Percentiles rank a stretch among this genome's conserved stretches.
Evolutionary conservation across 768 basidiomycete genomes (phyloP).

Genomic region (Mycena pura): DNA sequence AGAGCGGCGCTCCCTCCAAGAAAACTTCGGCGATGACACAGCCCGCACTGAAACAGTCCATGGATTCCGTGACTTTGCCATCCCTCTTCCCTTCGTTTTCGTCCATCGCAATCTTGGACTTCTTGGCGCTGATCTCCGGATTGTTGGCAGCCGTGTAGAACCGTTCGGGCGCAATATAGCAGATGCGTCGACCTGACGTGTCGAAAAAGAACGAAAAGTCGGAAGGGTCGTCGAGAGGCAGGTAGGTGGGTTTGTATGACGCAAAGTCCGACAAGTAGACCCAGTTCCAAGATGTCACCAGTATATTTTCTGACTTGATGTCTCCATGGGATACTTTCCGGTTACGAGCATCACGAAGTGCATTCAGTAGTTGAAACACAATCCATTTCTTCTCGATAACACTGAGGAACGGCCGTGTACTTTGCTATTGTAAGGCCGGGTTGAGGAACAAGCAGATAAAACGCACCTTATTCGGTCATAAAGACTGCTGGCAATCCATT

Average conservation of each 20-base stretch:
- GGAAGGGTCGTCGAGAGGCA: slow-evolving; percentile 95
- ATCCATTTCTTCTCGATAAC: slow-evolving; percentile 98
- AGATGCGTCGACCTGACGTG: slow-evolving; percentile 90
- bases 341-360: slow-evolving; percentile 80
- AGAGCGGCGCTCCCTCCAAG: slow-evolving; percentile 90
- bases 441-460: not conserved
- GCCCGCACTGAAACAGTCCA: slow-evolving; percentile 96
- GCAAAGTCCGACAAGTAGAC: slow-evolving; percentile 96
- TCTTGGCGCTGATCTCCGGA: slow-evolving; percentile 74
- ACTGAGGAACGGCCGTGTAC: slow-evolving; percentile 94
- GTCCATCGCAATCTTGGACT: slow-evolving; percentile 57
- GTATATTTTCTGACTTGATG: slow-evolving; percentile 96
- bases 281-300: slow-evolving; percentile 97
- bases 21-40: slow-evolving; percentile 97
- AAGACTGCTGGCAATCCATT: slow-evolving; percentile 93
- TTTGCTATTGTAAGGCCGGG: slow-evolving; percentile 37
- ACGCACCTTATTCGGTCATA: slow-evolving; percentile 96
- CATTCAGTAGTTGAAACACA: slow-evolving; percentile 88
- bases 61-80: slow-evolving; percentile 87
- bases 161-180: slow-evolving; percentile 95
- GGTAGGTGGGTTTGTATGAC: slow-evolving; percentile 91
- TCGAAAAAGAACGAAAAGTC: slow-evolving; percentile 99
- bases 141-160: slow-evolving; percentile 82
- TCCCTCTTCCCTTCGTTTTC: slow-evolving; percentile 73
- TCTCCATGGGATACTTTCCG: slow-evolving; percentile 96